Evolutionary conservation across 179 eudicot genomes (phyloP).

Genomic region (Corrigiola litoralis): DNA sequence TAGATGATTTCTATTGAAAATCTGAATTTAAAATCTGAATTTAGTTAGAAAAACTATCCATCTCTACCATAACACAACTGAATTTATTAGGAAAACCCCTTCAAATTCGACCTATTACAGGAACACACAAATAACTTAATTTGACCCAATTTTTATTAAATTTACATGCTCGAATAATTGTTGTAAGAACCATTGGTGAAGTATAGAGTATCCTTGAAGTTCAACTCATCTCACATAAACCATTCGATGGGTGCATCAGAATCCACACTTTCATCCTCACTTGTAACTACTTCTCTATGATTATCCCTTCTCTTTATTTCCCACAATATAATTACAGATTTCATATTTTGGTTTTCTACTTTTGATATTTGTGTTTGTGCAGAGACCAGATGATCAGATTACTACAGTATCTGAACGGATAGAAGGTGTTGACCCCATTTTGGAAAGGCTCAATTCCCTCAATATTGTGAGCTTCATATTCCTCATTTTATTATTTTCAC

Average conservation of each 20-base stretch:
- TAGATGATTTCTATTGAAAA: no score
- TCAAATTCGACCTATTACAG: no score
- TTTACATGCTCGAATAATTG: no score
- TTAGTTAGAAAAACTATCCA: no score
- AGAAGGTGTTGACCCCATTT: slow-evolving; percentile 58
- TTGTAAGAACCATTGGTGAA: no score
- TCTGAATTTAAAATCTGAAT: no score
- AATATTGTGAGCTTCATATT: slow-evolving; percentile 41
- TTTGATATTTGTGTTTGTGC: not conserved
- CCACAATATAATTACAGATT: not conserved
- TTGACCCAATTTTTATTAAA: no score
- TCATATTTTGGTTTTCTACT: not conserved
- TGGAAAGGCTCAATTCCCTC: slow-evolving; percentile 63
- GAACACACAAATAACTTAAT: no score
- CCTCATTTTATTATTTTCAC: not conserved
- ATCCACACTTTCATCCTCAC: slow-evolving; percentile 52
- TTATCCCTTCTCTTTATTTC: not conserved
- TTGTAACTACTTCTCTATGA: slow-evolving; percentile 24
- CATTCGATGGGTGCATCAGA: slow-evolving; percentile 71
- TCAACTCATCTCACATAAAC: not conserved
- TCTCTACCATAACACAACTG: no score
- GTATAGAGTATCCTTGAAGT: no score
- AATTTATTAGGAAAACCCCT: no score
- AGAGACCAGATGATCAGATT: slow-evolving; percentile 57
- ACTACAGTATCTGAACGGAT: slow-evolving; percentile 68